These are phyloP conservation scores for Fusarium albidum DNA, from an alignment of 2,329 filamentous ascomycete species.

Conservation along the genomic window DNA sequence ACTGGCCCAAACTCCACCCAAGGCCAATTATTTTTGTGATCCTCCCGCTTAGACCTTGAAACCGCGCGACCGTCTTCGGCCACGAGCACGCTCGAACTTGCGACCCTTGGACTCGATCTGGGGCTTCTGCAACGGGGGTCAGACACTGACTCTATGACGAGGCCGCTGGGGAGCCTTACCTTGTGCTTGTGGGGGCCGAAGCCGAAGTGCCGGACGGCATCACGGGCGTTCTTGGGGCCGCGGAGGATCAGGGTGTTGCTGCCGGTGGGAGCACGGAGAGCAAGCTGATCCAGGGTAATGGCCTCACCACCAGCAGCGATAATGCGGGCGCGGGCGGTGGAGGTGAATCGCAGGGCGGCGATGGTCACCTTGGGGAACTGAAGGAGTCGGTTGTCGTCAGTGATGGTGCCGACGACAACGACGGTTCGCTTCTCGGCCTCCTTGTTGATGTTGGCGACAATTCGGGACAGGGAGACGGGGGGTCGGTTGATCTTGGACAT, in stretches of 20 bases:
- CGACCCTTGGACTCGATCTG: constrained; percentile 98
- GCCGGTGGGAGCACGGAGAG: constrained; percentile 92
- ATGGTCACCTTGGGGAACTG: constrained; percentile 91
- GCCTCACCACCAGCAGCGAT: constrained; percentile 92
- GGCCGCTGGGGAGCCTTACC: constrained; percentile 58
- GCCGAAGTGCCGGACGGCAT: constrained; percentile 99
- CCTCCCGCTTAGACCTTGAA: constrained; percentile 93
- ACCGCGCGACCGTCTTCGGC: constrained; percentile 96
- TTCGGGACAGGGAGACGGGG: constrained; percentile 92
- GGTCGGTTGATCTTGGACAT: constrained; percentile 99
- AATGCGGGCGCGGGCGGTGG: constrained; percentile 94
- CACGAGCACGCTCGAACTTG: constrained; percentile 99
- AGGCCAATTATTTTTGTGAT: constrained; percentile 38
- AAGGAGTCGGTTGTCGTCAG: constrained; percentile 95
- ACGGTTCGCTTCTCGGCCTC: constrained; percentile 82
- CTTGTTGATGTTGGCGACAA: constrained; percentile 75
- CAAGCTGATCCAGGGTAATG: constrained; percentile 96
- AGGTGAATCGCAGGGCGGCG: constrained; percentile 95
- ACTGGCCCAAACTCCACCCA: constrained; percentile 39
- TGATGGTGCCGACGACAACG: constrained; percentile 93
- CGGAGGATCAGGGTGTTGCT: constrained; percentile 97
- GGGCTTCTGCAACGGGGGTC: constrained; percentile 75
- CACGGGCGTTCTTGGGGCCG: constrained; percentile 97
- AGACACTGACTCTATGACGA: constrained; percentile 32
- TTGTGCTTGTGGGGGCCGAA: constrained; percentile 98